Evolutionary conservation across 805 yeast species (phyloP), one percentile per base, ranked within the genome.

Genomic region (Wickerhamia fluorescens): DNA sequence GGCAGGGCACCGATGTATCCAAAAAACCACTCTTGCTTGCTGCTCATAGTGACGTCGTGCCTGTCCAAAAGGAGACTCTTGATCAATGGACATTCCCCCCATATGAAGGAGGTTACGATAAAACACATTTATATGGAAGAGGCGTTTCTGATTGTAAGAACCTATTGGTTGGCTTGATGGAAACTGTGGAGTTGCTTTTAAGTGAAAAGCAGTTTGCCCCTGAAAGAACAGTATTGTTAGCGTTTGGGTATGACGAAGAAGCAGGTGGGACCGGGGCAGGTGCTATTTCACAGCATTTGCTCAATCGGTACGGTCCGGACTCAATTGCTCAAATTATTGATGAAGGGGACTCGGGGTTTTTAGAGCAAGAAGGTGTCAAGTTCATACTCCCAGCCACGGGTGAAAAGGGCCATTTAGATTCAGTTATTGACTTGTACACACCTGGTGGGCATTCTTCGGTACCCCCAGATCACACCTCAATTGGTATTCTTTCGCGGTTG

Each of bases 241-340:
- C 64, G 1, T 68, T 68, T 41, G 75, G 74, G 1, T 68, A 65
- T 31, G 75, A 69, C 41, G 75, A 69, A 42, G 75, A 69, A 45
- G 49, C 65, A 9, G 44, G 46, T 6, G 75, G 74, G 2, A 28
- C 43, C 0, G 72, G 67, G 3, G 67, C 66, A 3, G 25, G 42
- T 19, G 53, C 46, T 14, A 62, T 66, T 19, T 50, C 56, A 4
- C 38, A 54, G 23, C 51, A 47, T 31, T 44, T 70, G n/a, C 38
- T 49, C 5, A 43, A 50, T 6, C 31, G 48, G 16, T 66, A 58
- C 36, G 75, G 75, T 6, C 44, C 51, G 6, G 53, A 68, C 20
- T 65, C 72, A 2, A 31, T 67, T 9, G 59, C 54, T 36, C 66
- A 66, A 13, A 45, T 70, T 17, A 51, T 68, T 25, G 75, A 70